Percentiles rank a stretch among this genome's conserved stretches.
phyloP scores from a whole-genome alignment of 192 early-diverging fungal species.

The Umbelopsis ramanniana region DNA sequence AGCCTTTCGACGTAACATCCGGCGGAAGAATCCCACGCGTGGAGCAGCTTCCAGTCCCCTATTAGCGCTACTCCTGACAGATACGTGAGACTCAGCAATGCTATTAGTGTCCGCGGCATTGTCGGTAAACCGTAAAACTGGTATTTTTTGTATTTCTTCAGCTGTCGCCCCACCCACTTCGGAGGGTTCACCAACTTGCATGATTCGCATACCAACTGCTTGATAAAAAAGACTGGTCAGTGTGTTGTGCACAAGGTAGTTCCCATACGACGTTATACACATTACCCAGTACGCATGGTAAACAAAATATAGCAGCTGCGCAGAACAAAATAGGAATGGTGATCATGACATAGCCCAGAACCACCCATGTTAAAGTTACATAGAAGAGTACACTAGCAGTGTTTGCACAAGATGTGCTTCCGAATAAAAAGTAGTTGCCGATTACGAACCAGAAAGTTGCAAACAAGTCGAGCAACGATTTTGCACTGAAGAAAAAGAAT shows the following conservation, averaged over 20 bases:
- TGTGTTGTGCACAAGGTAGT: not conserved
- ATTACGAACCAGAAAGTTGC: conserved; percentile 68
- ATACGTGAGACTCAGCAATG: conserved; percentile 12
- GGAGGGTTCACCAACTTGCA: conserved; percentile 57
- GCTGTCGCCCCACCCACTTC: conserved; percentile 69
- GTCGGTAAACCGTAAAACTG: conserved; percentile 61
- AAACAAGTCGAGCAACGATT: conserved; percentile 62
- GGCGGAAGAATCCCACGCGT: conserved; percentile 6
- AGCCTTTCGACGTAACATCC: not conserved
- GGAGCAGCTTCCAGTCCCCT: not conserved
- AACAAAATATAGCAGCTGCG: conserved; percentile 65
- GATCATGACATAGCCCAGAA: conserved; percentile 71
- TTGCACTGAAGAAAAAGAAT: too few species aligned
- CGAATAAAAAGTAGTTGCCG: conserved; percentile 75
- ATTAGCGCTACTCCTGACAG: not conserved
- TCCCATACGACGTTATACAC: not conserved
- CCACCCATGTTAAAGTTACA: conserved; percentile 63
- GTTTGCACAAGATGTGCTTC: conserved; percentile 41
- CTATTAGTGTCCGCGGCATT: not conserved
- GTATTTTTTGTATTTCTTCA: conserved; percentile 70
- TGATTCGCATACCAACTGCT: conserved; percentile 56
- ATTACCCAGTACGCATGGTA: conserved; percentile 61
- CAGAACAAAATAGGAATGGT: conserved; percentile 63
- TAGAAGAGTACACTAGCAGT: conserved; percentile 66
- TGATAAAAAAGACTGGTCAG: not conserved